Percentiles rank a stretch among this genome's conserved stretches.
phyloP scores from a whole-genome alignment of 164 flowering plant genomes.

The Magnolia kwangsiensis region DNA sequence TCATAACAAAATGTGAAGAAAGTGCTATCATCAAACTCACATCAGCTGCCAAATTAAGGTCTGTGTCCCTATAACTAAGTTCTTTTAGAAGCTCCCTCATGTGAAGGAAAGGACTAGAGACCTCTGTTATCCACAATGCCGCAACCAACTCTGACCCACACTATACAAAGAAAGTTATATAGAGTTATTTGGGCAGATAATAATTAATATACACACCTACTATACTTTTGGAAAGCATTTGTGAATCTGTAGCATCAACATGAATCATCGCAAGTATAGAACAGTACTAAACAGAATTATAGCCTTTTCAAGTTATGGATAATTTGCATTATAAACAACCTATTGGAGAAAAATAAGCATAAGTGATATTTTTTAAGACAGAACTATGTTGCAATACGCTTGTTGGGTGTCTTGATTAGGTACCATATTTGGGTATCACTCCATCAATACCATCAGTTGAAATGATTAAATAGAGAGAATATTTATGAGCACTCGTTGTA shows the following conservation, averaged over 20 bases:
- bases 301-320: no score
- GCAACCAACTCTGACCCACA: slow-evolving; percentile 91
- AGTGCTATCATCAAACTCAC: slow-evolving; percentile 37
- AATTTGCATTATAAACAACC: neutral
- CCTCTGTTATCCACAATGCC: slow-evolving; percentile 71
- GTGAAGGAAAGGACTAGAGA: slow-evolving; percentile 90
- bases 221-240: no score
- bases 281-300: neutral
- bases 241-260: no score
- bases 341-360: neutral
- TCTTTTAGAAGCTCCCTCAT: slow-evolving; percentile 87
- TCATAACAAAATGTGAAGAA: neutral
- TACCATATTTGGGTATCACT: no score
- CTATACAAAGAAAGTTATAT: slow-evolving; percentile 22
- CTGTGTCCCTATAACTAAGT: slow-evolving; percentile 77
- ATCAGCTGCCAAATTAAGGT: slow-evolving; percentile 78
- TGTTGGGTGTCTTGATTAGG: neutral
- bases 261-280: neutral
- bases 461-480: no score
- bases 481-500: no score
- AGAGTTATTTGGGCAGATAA: neutral
- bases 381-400: neutral
- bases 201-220: neutral
- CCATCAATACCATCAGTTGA: no score
- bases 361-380: no score